These are phyloP conservation scores for Brasilioporus rufonigricans DNA, from an alignment of 768 basidiomycete species.

Conservation along the genomic window DNA sequence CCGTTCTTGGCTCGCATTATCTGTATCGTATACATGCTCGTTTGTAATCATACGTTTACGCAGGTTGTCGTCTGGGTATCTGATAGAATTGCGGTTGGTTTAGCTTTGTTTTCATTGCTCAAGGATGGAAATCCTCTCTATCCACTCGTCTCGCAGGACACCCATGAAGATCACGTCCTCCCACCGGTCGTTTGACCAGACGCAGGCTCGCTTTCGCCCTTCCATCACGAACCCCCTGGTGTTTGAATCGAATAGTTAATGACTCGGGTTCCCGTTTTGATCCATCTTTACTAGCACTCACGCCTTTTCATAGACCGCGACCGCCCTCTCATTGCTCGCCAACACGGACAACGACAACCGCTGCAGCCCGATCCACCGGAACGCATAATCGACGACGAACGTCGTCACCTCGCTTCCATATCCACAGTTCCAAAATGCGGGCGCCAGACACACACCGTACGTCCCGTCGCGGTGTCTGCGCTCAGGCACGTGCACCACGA, in stretches of 20 bases:
- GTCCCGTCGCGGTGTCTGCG: slow-evolving; percentile 32
- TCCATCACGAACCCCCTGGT: slow-evolving; percentile 41
- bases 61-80: slow-evolving; percentile 7
- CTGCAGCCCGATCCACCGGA: slow-evolving; percentile 38
- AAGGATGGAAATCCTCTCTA: slow-evolving; percentile 17
- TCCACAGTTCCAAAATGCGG: slow-evolving; percentile 38
- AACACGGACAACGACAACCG: slow-evolving; percentile 41
- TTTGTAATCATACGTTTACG: slow-evolving; percentile 8
- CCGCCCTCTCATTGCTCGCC: slow-evolving; percentile 38
- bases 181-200: slow-evolving; percentile 38
- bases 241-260: neutral
- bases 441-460: slow-evolving; percentile 31
- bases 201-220: slow-evolving; percentile 35
- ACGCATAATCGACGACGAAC: slow-evolving; percentile 42
- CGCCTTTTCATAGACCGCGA: slow-evolving; percentile 42
- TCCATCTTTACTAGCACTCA: slow-evolving; percentile 22
- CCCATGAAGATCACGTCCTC: slow-evolving; percentile 39
- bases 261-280: neutral
- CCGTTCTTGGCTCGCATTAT: neutral
- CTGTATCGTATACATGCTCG: slow-evolving; percentile 8
- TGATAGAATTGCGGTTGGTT: neutral
- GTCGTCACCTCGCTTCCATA: slow-evolving; percentile 41
- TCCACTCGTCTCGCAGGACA: slow-evolving; percentile 41
- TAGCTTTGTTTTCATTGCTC: slow-evolving; percentile 16
- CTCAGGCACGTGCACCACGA: slow-evolving; percentile 25